Evolutionary conservation across 139 green algal genomes (phyloP).

Genomic region (Chlorella ohadii): DNA sequence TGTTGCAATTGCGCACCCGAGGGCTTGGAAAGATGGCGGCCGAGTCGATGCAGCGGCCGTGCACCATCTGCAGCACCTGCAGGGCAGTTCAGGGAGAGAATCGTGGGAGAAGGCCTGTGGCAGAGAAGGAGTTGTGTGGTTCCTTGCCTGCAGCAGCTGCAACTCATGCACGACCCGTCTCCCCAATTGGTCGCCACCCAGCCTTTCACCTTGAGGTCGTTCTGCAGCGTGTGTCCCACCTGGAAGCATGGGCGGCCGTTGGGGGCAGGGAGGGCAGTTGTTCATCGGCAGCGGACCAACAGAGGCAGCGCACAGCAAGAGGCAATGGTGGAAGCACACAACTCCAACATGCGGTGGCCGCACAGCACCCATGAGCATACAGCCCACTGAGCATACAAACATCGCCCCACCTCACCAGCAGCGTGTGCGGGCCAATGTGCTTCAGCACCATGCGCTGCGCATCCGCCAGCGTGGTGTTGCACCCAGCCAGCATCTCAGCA

Average conservation of each 20-base stretch:
- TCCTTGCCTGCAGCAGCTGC: no score
- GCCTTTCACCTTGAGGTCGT: slow-evolving; percentile 69
- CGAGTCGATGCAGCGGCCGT: slow-evolving; percentile 83
- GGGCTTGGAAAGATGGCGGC: slow-evolving; percentile 84
- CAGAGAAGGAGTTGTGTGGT: no score
- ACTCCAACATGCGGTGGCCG: no score
- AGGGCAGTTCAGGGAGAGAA: no score
- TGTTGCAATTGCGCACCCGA: slow-evolving; percentile 32
- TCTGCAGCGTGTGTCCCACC: slow-evolving; percentile 91
- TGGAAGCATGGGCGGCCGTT: not conserved
- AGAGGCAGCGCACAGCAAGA: no score
- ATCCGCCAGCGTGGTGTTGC: slow-evolving; percentile 70
- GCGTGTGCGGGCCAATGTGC: slow-evolving; percentile 12
- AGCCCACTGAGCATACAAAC: not conserved
- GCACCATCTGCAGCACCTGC: slow-evolving; percentile 68
- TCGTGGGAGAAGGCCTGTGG: no score
- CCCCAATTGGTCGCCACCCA: no score
- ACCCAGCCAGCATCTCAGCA: slow-evolving; percentile 69
- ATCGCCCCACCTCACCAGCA: slow-evolving; percentile 53
- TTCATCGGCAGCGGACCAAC: no score
- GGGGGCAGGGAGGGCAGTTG: not conserved
- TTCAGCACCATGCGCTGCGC: slow-evolving; percentile 43
- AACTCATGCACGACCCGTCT: no score
- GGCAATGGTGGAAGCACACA: not conserved
- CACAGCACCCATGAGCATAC: no score